Evolutionary conservation across 176 grass and related monocot species (phyloP).

Genomic region (Saccharum spontaneum): DNA sequence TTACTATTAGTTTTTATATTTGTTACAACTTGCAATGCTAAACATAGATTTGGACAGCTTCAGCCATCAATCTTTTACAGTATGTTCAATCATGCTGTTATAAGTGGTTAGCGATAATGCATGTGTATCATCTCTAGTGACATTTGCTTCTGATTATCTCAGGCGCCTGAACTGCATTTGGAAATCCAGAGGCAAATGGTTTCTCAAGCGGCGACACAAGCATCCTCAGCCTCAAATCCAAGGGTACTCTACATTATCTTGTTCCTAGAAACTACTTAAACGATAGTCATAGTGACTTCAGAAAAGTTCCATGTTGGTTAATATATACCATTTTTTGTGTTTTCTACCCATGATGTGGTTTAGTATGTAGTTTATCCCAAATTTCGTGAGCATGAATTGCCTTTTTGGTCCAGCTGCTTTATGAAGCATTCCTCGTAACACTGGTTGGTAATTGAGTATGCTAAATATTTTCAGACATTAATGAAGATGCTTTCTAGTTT

Average conservation of each 20-base stretch:
- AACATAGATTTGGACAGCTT: not conserved
- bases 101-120: not conserved
- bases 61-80: not conserved
- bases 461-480: not conserved
- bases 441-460: not conserved
- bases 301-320: not conserved
- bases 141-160: not conserved
- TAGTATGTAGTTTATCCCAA: not conserved
- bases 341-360: not conserved
- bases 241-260: conserved; percentile 49
- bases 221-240: conserved; percentile 40
- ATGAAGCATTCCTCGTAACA: not conserved
- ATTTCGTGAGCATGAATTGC: not conserved
- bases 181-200: conserved; percentile 72
- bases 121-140: conserved; percentile 13
- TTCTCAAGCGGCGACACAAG: conserved; percentile 48
- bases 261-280: not conserved
- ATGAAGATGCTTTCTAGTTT: not conserved
- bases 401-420: not conserved
- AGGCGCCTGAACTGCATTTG: conserved; percentile 69
- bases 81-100: not conserved
- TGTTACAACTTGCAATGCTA: not conserved
- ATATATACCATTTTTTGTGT: not conserved
- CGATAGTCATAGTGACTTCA: not conserved
- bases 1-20: not conserved